A percentile compares a stretch with the other conserved stretches of the same genome.
These are phyloP conservation scores for Nannizziopsis arthrosporioides DNA, from an alignment of 2,329 filamentous ascomycete genomes.

Conservation along the genomic window DNA sequence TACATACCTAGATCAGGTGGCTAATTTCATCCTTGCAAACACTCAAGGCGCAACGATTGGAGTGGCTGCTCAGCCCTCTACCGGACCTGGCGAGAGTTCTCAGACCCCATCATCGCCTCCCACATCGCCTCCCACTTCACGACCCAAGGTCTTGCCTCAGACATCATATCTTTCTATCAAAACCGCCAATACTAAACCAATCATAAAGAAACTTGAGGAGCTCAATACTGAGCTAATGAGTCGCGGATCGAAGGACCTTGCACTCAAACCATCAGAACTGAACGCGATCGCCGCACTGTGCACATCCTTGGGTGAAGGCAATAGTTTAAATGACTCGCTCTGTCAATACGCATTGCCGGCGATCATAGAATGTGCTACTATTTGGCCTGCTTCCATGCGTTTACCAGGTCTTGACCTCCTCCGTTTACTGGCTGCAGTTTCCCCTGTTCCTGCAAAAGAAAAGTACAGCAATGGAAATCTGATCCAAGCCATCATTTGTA, in stretches of 20 bases:
- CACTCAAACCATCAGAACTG: constrained; percentile 62
- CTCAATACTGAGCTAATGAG: constrained; percentile 59
- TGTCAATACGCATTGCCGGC: constrained; percentile 48
- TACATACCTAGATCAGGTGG: constrained; percentile 79
- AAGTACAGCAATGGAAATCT: constrained; percentile 46
- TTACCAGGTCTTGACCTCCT: constrained; percentile 78
- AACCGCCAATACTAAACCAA: constrained; percentile 56
- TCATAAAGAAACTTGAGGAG: constrained; percentile 64
- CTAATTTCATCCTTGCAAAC: constrained; percentile 83
- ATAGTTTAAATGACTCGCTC: constrained; percentile 33
- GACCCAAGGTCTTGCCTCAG: constrained; percentile 59
- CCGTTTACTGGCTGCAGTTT: constrained; percentile 63
- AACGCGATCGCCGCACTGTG: constrained; percentile 50
- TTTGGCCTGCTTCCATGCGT: constrained; percentile 70
- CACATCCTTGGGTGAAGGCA: constrained; percentile 46
- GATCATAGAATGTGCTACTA: constrained; percentile 58
- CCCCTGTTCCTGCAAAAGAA: constrained; percentile 53
- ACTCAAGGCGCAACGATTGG: constrained; percentile 79
- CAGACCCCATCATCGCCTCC: constrained; percentile 22
- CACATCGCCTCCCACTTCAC: constrained; percentile 30
- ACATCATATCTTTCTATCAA: constrained; percentile 67
- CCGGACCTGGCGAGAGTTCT: constrained; percentile 35
- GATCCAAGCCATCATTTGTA: constrained; percentile 47
- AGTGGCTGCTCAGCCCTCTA: constrained; percentile 58
- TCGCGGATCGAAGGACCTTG: constrained; percentile 59